phyloP scores from a whole-genome alignment of 2,329 filamentous ascomycete genomes.

The Biscogniauxia marginata region DNA sequence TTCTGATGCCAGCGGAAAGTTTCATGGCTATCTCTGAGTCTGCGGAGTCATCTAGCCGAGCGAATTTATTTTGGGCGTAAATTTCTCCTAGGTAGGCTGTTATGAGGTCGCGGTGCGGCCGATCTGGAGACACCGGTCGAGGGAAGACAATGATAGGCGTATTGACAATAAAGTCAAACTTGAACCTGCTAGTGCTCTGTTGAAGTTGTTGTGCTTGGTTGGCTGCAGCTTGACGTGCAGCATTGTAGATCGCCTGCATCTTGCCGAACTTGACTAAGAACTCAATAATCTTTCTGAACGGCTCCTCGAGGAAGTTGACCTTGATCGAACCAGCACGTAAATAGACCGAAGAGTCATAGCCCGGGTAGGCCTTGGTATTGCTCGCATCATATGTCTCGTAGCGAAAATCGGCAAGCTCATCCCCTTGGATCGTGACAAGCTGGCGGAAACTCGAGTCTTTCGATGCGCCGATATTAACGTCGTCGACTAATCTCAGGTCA shows the following conservation, averaged over 20 bases:
- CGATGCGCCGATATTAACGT: constrained; percentile 87
- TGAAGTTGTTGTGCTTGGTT: constrained; percentile 93
- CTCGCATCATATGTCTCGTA: constrained; percentile 91
- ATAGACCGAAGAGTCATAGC: constrained; percentile 89
- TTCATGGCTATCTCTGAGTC: constrained; percentile 79
- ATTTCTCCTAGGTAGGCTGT: constrained; percentile 97
- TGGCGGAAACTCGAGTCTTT: constrained; percentile 78
- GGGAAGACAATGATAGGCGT: constrained; percentile 97
- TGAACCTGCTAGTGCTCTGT: constrained; percentile 83
- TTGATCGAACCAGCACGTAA: constrained; percentile 93
- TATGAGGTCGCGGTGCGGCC: constrained; percentile 73
- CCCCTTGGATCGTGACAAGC: constrained; percentile 90
- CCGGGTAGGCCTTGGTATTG: constrained; percentile 73
- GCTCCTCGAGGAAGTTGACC: constrained; percentile 94
- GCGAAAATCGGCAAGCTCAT: constrained; percentile 93
- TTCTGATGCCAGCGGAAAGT: constrained; percentile 84
- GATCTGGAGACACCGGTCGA: constrained; percentile 67
- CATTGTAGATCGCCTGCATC: constrained; percentile 99
- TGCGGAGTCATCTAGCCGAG: constrained; percentile 75
- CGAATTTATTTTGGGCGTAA: constrained; percentile 92
- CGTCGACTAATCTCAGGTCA: constrained; percentile 84
- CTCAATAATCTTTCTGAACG: constrained; percentile 95
- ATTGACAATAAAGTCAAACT: constrained; percentile 89
- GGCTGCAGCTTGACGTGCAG: constrained; percentile 88
- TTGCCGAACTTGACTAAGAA: constrained; percentile 99